phyloP scores from a whole-genome alignment of 169 alveolate genomes.

The Ichthyophthirius multifiliis region DNA sequence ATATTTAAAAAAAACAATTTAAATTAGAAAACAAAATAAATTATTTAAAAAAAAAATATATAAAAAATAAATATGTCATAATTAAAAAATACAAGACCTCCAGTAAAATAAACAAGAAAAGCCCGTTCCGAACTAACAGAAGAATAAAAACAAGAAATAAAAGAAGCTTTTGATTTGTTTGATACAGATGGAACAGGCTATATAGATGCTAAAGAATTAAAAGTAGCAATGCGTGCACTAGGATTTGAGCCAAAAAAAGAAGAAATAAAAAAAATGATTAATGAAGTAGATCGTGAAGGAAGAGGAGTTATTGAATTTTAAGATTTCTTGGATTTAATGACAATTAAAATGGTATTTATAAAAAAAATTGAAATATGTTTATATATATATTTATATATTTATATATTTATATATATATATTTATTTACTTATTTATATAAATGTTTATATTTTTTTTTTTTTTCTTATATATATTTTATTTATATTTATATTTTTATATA shows the following conservation, averaged over 20 bases:
- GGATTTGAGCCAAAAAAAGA: constrained; percentile 99
- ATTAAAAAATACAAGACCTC: constrained; percentile 33
- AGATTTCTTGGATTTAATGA: constrained; percentile 89
- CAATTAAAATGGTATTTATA: constrained; percentile 76
- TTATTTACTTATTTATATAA: too few species aligned
- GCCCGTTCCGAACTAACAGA: constrained; percentile 78
- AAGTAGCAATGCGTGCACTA: constrained; percentile 98
- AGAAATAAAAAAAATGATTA: constrained; percentile 92
- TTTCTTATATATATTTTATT: too few species aligned
- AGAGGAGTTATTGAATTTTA: constrained; percentile 83
- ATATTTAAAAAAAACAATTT: too few species aligned
- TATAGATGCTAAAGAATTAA: constrained; percentile 95
- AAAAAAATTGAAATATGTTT: too few species aligned
- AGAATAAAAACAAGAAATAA: constrained; percentile 83
- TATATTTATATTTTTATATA: background rate
- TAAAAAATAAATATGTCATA: too few species aligned
- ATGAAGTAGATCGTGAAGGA: constrained; percentile 94
- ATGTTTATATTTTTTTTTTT: too few species aligned
- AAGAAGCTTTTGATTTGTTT: constrained; percentile 85
- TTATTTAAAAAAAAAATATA: too few species aligned
- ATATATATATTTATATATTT: too few species aligned
- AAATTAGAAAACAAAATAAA: too few species aligned
- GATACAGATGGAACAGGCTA: constrained; percentile 84
- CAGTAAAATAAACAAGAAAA: constrained; percentile 44
- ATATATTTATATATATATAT: too few species aligned